phyloP scores from a whole-genome alignment of 1,284 basidiomycete species.

The Rhodotorula sp. region DNA sequence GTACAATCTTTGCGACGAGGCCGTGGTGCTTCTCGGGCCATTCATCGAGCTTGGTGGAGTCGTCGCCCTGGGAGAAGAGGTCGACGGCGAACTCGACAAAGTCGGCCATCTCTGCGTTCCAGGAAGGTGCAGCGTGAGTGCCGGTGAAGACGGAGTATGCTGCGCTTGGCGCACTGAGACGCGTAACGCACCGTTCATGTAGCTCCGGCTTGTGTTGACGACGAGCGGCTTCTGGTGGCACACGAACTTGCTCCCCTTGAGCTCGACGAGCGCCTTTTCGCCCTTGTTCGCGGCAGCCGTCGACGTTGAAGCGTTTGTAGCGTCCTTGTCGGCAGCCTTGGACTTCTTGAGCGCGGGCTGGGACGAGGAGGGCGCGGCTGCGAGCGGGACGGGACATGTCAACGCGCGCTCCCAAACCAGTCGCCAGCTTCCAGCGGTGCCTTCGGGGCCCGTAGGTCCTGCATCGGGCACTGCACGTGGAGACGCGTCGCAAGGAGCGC shows the following conservation, averaged over 20 bases:
- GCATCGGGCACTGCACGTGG: background rate
- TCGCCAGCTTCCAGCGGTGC: no score
- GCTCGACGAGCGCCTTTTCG: constrained; percentile 44
- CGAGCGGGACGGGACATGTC: background rate
- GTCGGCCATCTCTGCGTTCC: background rate
- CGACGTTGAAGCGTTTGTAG: background rate
- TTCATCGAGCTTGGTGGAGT: constrained; percentile 48
- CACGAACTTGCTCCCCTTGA: constrained; percentile 65
- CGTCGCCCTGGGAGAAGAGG: constrained; percentile 10
- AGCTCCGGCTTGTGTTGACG: constrained; percentile 74
- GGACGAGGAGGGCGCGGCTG: constrained; percentile 1
- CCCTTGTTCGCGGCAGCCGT: background rate
- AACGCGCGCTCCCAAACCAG: no score
- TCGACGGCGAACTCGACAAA: constrained; percentile 24
- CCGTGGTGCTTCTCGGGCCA: constrained; percentile 62
- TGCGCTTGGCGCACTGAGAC: no score
- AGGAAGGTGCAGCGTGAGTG: background rate
- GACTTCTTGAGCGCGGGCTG: constrained; percentile 5
- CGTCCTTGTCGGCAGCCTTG: background rate
- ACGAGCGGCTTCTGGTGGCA: constrained; percentile 75
- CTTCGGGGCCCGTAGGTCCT: background rate
- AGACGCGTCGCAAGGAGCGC: background rate
- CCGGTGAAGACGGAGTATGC: background rate
- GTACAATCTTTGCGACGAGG: constrained; percentile 49
- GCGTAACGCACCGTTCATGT: constrained; percentile 67